These are phyloP conservation scores for Populus nigra DNA, from an alignment of 345 rosid genomes.

Conservation along the genomic window DNA sequence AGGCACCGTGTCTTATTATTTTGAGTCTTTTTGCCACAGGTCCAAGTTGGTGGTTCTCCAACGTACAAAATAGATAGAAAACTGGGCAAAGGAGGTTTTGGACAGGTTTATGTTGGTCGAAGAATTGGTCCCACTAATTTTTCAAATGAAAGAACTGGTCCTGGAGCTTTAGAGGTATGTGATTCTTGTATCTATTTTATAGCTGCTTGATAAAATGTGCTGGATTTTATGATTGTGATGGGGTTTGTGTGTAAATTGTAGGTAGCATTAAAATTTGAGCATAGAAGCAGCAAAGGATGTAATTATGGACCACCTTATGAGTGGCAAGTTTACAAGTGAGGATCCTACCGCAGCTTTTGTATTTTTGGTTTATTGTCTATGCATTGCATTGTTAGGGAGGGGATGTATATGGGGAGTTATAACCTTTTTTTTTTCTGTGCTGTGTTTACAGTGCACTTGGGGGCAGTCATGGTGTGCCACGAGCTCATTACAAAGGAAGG, in stretches of 20 bases:
- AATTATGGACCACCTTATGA: slow-evolving; percentile 89
- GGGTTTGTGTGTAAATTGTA: slow-evolving; percentile 22
- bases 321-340: slow-evolving; percentile 99
- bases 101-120: slow-evolving; percentile 92
- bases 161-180: slow-evolving; percentile 73
- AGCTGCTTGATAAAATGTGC: neutral
- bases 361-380: neutral
- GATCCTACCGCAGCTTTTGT: neutral
- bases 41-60: slow-evolving; percentile 88
- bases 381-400: neutral
- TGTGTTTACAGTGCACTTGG: slow-evolving; percentile 58
- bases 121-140: slow-evolving; percentile 34
- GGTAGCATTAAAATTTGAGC: slow-evolving; percentile 98
- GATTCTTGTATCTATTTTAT: neutral
- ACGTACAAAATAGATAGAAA: slow-evolving; percentile 69
- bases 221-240: neutral
- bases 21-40: slow-evolving; percentile 40
- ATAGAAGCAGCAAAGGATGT: slow-evolving; percentile 94
- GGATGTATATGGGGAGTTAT: neutral
- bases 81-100: slow-evolving; percentile 97
- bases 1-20: slow-evolving; percentile 3
- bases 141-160: slow-evolving; percentile 57
- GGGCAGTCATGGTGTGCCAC: slow-evolving; percentile 83
- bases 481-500: slow-evolving; percentile 76
- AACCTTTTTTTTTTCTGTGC: neutral